phyloP scores from a whole-genome alignment of 768 basidiomycete genomes.

The Aureoboletus auriporus region DNA sequence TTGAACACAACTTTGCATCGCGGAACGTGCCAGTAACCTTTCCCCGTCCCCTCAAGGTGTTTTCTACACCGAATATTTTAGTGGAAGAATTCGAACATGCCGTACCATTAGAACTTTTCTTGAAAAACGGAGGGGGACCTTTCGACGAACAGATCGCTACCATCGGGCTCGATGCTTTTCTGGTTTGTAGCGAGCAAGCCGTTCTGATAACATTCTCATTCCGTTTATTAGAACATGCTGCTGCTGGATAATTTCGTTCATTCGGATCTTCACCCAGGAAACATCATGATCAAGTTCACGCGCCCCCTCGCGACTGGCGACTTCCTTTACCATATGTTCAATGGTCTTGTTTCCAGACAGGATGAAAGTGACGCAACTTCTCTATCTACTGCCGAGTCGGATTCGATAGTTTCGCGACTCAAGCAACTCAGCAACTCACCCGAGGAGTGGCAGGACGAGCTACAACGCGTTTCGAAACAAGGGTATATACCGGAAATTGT shows the following conservation, averaged over 20 bases:
- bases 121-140: conserved; percentile 88
- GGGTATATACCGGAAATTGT: conserved; percentile 94
- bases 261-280: conserved; percentile 86
- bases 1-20: conserved; percentile 81
- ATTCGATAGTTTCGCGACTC: conserved; percentile 67
- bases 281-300: conserved; percentile 97
- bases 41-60: conserved; percentile 78
- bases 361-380: conserved; percentile 21
- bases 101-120: conserved; percentile 79
- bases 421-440: conserved; percentile 54
- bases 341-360: conserved; percentile 44
- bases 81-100: conserved; percentile 95
- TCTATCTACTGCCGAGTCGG: conserved; percentile 41
- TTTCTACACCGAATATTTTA: conserved; percentile 78
- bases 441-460: conserved; percentile 64
- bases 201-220: conserved; percentile 1
- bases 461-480: conserved; percentile 52
- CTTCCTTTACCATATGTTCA: conserved; percentile 58
- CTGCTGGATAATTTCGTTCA: conserved; percentile 98
- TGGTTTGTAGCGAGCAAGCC: conserved; percentile 49
- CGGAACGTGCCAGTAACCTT: conserved; percentile 83
- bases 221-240: conserved; percentile 79
- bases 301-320: conserved; percentile 72
- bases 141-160: conserved; percentile 89
- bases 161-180: conserved; percentile 89